Base-by-base conservation (phyloP, 768 basidiomycete species). In the Phlebiopsis flavidoalba region DNA sequence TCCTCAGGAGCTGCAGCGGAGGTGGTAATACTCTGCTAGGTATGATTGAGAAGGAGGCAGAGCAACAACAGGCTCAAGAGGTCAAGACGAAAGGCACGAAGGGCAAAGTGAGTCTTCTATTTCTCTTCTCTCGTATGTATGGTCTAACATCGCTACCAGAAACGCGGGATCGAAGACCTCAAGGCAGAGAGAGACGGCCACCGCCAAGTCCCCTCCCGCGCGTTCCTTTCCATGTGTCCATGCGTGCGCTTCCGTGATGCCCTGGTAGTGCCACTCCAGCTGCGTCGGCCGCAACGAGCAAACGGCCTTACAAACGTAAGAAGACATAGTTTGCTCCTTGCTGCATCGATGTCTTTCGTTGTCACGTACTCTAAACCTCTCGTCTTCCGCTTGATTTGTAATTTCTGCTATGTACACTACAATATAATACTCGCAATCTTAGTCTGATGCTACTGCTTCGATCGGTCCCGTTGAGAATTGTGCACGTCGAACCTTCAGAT, bases 31-130 rank as follows among this genome's bases (percentile, higher is more conserved):
- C 96, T 1, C 71, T 98, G 40, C 68, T 97, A 26, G 80, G 86
- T 10, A 92, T 97, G 85, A 91, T 99, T 63, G 88, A 93, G 76
- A 96, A 95, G 77, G 96, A 98, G 73, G 88, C 87, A 0, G 82
- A 82, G 70, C 75, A 77, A 50, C 81, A 83, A 53, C 80, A 83
- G 61, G 83, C 84, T 37, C 88, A 90, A 70, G 86, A 88, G 66
- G 81, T 80, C 3, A 87, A 83, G 72, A 73, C 79, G 33, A 88
- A 85, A 67, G 79, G 81, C 1, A 68, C 69, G 43, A 74, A 70
- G 66, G 69, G 71, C 62, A 91, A 91, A 43, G 40, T 43, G 40
- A 43, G 40, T 43, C 17, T 12, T 43, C 12, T 82, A 88, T 88
- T 48, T 4, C 82, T 65, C 8, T 12, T 6, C 3, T 8, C 10